Evolutionary conservation across 495 filamentous ascomycete species (phyloP).

Genomic region (Xylaria acuta): DNA sequence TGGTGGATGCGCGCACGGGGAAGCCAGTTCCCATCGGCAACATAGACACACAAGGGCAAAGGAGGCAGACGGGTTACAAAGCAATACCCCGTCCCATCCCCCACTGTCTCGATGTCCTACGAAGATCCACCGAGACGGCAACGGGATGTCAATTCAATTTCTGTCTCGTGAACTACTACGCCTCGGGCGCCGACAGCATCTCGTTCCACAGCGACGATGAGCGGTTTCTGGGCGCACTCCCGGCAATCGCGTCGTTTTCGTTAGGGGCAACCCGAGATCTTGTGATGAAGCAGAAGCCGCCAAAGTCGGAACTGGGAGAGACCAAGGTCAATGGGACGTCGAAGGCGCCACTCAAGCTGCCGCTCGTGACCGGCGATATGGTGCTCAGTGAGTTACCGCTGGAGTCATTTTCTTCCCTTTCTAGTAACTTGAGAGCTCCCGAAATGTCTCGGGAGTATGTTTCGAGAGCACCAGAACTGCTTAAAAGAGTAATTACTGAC

Average conservation of each 20-base stretch:
- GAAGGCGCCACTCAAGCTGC: constrained; percentile 61
- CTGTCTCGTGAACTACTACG: constrained; percentile 79
- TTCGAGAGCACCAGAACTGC: too few species aligned
- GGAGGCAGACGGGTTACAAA: constrained; percentile 33
- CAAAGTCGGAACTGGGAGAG: constrained; percentile 27
- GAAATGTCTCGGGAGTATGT: too few species aligned
- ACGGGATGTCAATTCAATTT: constrained; percentile 73
- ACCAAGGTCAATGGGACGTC: constrained; percentile 13
- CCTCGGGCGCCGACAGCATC: constrained; percentile 71
- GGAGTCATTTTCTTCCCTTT: too few species aligned
- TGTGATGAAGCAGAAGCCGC: constrained; percentile 71
- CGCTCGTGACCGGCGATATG: constrained; percentile 71
- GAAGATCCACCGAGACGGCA: constrained; percentile 60
- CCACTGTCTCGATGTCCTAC: constrained; percentile 64
- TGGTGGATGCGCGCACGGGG: constrained; percentile 9
- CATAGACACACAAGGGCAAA: constrained; percentile 9
- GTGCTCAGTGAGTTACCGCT: too few species aligned
- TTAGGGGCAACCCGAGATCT: constrained; percentile 72
- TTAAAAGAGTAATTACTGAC: too few species aligned
- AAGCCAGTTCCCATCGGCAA: constrained; percentile 5
- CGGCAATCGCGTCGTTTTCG: constrained; percentile 74
- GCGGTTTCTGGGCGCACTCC: constrained; percentile 69
- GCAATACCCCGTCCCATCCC: constrained; percentile 68
- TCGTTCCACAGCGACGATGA: constrained; percentile 79
- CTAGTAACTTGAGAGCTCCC: too few species aligned